Evolutionary conservation across 371 early-diverging fungal species (phyloP).

Genomic region (Capniomyces stellatus): DNA sequence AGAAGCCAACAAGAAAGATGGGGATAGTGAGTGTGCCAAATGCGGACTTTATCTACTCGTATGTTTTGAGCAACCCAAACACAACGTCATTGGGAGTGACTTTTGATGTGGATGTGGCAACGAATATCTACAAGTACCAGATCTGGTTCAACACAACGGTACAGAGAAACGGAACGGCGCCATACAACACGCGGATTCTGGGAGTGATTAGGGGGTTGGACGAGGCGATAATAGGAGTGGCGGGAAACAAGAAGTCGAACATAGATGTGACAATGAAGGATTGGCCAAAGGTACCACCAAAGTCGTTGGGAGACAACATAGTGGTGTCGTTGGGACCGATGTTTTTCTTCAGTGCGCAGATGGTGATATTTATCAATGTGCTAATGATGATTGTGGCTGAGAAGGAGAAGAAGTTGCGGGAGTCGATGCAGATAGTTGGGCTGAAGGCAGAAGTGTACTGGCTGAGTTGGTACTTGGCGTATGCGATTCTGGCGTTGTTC

Average conservation of each 20-base stretch:
- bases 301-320: conserved; percentile 25
- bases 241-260: conserved; percentile 15
- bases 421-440: conserved; percentile 59
- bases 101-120: neutral
- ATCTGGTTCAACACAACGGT: conserved; percentile 3
- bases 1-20: neutral
- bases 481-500: conserved; percentile 36
- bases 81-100: conserved; percentile 1
- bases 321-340: conserved; percentile 36
- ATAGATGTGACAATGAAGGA: conserved; percentile 43
- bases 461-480: conserved; percentile 40
- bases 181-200: neutral
- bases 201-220: conserved; percentile 1
- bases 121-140: conserved; percentile 1
- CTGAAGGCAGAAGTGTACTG: conserved; percentile 39
- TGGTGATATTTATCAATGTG: conserved; percentile 53
- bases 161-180: neutral
- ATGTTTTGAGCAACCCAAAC: conserved; percentile 1
- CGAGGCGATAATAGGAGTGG: conserved; percentile 1
- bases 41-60: neutral
- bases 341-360: conserved; percentile 48
- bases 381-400: conserved; percentile 44
- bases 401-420: conserved; percentile 45
- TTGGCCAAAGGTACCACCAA: conserved; percentile 30
- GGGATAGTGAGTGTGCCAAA: conserved; percentile 3